Percentiles rank a stretch among this genome's conserved stretches.
These are phyloP conservation scores for Clonostachys rhizophaga DNA, from an alignment of 2,329 filamentous ascomycete genomes.

Conservation along the genomic window DNA sequence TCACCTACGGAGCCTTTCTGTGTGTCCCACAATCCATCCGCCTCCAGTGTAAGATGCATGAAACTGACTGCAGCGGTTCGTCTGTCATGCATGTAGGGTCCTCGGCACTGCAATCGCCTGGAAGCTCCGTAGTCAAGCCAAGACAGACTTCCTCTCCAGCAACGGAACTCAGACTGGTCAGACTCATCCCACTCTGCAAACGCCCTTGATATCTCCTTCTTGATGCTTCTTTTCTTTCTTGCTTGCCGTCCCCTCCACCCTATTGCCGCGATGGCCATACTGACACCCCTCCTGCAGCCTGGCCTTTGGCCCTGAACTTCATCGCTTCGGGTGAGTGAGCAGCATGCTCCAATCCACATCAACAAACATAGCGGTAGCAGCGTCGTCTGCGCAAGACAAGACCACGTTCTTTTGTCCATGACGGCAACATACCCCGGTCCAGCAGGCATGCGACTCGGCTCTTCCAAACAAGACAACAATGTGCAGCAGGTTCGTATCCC, in stretches of 20 bases:
- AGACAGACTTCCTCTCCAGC: conserved; percentile 67
- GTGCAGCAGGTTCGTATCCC: conserved; percentile 35
- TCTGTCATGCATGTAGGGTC: conserved; percentile 15
- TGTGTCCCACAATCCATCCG: conserved; percentile 31
- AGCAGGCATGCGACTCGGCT: no score
- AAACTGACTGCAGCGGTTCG: no score
- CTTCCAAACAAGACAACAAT: neutral
- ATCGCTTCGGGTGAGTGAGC: conserved; percentile 84
- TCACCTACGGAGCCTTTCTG: conserved; percentile 76
- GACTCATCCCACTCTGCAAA: conserved; percentile 12
- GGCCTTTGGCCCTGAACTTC: conserved; percentile 82
- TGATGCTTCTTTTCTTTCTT: no score
- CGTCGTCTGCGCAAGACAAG: neutral
- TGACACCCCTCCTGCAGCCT: conserved; percentile 41
- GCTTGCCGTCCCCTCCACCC: no score
- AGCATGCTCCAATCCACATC: conserved; percentile 11
- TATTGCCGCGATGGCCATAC: neutral
- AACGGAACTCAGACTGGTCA: conserved; percentile 84
- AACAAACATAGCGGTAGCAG: conserved; percentile 5
- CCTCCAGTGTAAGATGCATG: no score
- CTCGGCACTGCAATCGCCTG: conserved; percentile 58
- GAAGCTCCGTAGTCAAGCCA: conserved; percentile 57
- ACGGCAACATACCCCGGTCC: no score
- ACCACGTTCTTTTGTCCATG: no score
- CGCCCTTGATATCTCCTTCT: neutral